Evolutionary conservation across 192 early-diverging fungal species (phyloP).

Genomic region (Rhizoclosmatium globosum): DNA sequence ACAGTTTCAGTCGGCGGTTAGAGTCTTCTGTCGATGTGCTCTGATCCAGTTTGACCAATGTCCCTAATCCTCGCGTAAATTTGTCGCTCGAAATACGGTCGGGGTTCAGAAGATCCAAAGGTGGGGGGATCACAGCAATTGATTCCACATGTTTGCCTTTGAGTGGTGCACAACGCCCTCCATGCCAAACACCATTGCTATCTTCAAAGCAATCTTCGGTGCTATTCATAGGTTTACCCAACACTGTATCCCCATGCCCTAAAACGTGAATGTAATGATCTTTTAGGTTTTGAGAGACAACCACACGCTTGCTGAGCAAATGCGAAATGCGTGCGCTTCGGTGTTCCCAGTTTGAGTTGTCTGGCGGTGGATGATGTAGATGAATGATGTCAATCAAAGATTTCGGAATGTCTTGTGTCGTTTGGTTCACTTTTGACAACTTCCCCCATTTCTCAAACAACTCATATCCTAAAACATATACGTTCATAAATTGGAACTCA

Average conservation of each 20-base stretch:
- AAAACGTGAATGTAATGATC: conserved; percentile 23
- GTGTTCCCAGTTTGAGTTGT: conserved; percentile 45
- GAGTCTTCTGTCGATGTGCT: background rate
- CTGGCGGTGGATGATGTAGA: conserved; percentile 35
- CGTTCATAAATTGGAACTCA: background rate
- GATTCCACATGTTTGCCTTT: background rate
- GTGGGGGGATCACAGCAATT: conserved; percentile 34
- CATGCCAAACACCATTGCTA: background rate
- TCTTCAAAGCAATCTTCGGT: background rate
- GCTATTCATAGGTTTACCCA: conserved; percentile 20
- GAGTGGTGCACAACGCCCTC: conserved; percentile 25
- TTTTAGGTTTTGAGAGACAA: conserved; percentile 35
- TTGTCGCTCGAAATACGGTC: background rate
- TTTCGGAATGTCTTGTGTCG: background rate
- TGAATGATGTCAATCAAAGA: conserved; percentile 41
- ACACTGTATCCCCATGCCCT: conserved; percentile 31
- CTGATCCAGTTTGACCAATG: background rate
- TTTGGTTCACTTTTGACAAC: background rate
- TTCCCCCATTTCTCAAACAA: conserved; percentile 15
- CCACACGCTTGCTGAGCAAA: conserved; percentile 20
- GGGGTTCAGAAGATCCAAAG: conserved; percentile 19
- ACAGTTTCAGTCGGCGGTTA: background rate
- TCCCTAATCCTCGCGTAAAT: background rate
- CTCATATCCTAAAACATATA: conserved; percentile 11
- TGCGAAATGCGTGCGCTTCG: conserved; percentile 31